phyloP scores from a whole-genome alignment of 2,329 filamentous ascomycete genomes.

The Aspergillus persii region DNA sequence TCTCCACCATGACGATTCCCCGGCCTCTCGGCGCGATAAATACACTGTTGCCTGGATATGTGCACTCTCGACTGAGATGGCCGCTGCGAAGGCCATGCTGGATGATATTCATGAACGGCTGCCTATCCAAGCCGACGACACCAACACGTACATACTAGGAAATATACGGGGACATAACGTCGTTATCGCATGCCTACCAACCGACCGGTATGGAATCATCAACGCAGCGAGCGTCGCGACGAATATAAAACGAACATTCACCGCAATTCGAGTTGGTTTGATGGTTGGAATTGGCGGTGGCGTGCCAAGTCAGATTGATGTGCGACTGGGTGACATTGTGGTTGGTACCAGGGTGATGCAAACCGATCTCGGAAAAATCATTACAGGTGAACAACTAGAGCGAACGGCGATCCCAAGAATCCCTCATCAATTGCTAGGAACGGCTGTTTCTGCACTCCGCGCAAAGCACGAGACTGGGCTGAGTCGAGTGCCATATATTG shows the following conservation, averaged over 20 bases:
- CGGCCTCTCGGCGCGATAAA: neutral
- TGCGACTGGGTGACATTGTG: constrained; percentile 25
- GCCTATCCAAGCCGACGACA: neutral
- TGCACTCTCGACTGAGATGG: neutral
- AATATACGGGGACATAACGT: neutral
- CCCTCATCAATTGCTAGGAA: constrained; percentile 1
- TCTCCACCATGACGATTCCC: neutral
- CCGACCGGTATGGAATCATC: neutral
- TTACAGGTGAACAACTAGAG: constrained; percentile 6
- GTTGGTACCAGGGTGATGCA: constrained; percentile 21
- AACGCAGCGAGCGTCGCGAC: neutral
- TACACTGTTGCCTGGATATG: constrained; percentile 3
- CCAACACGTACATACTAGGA: constrained; percentile 1
- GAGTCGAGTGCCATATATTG: constrained; percentile 1
- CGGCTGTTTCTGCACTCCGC: neutral
- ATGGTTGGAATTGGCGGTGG: constrained; percentile 15
- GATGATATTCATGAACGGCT: neutral
- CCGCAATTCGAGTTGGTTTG: neutral
- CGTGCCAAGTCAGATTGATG: constrained; percentile 14
- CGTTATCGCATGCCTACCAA: constrained; percentile 2
- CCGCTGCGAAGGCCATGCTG: neutral
- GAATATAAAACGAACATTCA: neutral
- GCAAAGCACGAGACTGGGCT: neutral
- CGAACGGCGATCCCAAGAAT: constrained; percentile 10
- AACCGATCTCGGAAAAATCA: constrained; percentile 19